These are phyloP conservation scores for Colletotrichum tropicicola DNA, from an alignment of 2,329 filamentous ascomycete genomes.

Conservation along the genomic window DNA sequence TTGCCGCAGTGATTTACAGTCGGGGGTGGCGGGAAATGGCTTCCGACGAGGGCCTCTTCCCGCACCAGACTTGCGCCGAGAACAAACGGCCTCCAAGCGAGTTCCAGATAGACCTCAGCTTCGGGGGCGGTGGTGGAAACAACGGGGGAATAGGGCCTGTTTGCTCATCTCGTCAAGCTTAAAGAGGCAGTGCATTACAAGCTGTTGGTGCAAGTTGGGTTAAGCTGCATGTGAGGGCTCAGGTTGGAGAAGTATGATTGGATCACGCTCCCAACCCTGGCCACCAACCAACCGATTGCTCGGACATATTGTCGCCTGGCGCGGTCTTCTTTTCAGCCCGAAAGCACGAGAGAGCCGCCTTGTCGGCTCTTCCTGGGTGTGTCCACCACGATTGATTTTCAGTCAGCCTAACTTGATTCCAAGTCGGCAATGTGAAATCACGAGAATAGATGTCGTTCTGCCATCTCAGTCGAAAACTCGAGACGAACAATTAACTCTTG, in stretches of 20 bases:
- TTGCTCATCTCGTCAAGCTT: neutral
- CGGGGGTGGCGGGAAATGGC: neutral
- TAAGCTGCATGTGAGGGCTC: neutral
- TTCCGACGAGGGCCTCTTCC: neutral
- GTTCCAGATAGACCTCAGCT: neutral
- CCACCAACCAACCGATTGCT: neutral
- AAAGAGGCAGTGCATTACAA: neutral
- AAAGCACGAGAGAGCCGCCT: too few species aligned
- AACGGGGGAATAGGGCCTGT: neutral
- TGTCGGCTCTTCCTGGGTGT: too few species aligned
- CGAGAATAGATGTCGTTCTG: too few species aligned
- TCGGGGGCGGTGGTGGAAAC: neutral
- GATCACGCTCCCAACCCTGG: neutral
- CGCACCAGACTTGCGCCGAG: too few species aligned
- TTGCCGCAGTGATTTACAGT: too few species aligned
- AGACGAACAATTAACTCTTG: too few species aligned
- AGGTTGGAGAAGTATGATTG: neutral
- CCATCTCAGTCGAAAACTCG: too few species aligned
- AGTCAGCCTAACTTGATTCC: too few species aligned
- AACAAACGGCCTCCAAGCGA: neutral
- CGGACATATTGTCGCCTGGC: neutral
- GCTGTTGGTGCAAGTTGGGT: constrained; percentile 2
- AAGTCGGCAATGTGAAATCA: too few species aligned
- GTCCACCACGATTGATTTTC: too few species aligned
- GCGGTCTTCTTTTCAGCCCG: neutral